Evolutionary conservation across 495 filamentous ascomycete species (phyloP).

Genomic region (Physcia stellaris): DNA sequence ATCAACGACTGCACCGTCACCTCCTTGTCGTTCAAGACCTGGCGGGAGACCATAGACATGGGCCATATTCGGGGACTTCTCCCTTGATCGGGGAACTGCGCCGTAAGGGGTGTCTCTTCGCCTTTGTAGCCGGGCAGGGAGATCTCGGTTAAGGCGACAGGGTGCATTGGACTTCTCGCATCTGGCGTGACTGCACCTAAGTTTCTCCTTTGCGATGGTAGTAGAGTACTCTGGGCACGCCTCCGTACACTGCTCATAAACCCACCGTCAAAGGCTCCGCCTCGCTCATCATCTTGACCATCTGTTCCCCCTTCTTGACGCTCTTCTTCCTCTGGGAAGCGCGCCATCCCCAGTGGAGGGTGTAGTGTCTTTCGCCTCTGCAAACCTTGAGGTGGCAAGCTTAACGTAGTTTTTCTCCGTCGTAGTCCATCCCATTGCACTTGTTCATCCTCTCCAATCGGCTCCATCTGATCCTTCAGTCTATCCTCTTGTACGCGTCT

Average conservation of each 20-base stretch:
- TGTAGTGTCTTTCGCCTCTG: conserved; percentile 41
- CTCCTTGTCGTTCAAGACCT: background rate
- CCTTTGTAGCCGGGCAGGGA: conserved; percentile 40
- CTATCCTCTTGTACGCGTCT: conserved; percentile 68
- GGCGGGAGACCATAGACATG: conserved; percentile 17
- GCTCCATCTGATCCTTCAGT: conserved; percentile 52
- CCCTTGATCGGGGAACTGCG: background rate
- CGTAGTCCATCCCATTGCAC: conserved; percentile 92
- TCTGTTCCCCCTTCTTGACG: no score
- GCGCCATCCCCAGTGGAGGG: conserved; percentile 79
- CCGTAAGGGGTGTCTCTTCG: conserved; percentile 26
- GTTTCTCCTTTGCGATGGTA: conserved; percentile 2
- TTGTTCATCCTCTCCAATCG: conserved; percentile 60
- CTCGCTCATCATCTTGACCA: conserved; percentile 27
- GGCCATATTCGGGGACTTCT: conserved; percentile 1
- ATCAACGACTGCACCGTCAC: background rate
- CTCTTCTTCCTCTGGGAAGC: conserved; percentile 58
- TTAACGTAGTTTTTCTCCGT: conserved; percentile 60
- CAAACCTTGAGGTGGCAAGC: conserved; percentile 20
- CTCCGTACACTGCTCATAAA: conserved; percentile 48
- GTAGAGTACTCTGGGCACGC: conserved; percentile 6
- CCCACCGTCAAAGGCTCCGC: conserved; percentile 20
- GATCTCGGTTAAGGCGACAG: conserved; percentile 47
- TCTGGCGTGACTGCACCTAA: conserved; percentile 10
- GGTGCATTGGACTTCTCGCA: conserved; percentile 33